These are phyloP conservation scores for Orychophragmus violaceus DNA, from an alignment of 345 rosid species.

Conservation along the genomic window DNA sequence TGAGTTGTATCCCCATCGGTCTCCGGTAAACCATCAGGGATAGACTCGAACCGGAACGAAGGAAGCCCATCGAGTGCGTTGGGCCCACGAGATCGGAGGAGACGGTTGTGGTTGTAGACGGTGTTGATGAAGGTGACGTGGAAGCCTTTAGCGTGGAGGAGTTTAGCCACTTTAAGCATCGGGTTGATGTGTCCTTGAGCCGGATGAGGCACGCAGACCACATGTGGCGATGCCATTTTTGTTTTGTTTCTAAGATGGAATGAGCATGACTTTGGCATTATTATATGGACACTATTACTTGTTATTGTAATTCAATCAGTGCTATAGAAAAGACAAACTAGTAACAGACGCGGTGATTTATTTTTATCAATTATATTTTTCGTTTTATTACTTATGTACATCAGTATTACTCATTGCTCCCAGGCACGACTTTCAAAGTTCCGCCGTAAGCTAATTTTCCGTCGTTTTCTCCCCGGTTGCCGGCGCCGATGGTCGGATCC, in stretches of 20 bases:
- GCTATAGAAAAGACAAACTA: not conserved
- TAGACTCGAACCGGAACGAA: constrained; percentile 30
- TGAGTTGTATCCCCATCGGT: constrained; percentile 19
- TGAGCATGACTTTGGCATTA: not conserved
- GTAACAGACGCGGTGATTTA: not conserved
- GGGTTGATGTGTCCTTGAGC: constrained; percentile 49
- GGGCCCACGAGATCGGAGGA: constrained; percentile 26
- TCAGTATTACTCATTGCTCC: not conserved
- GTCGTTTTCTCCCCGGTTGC: no score
- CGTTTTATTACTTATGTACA: not conserved
- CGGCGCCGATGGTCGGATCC: no score
- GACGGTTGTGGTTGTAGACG: constrained; percentile 32
- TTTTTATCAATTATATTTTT: not conserved
- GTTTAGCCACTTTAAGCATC: constrained; percentile 38
- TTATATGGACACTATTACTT: not conserved
- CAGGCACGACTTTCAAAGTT: not conserved
- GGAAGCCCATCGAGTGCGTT: constrained; percentile 21
- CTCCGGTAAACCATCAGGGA: constrained; percentile 38
- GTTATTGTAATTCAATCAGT: not conserved
- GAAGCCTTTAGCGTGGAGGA: constrained; percentile 34
- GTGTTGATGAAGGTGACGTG: constrained; percentile 42
- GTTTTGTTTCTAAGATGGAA: not conserved
- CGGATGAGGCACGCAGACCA: constrained; percentile 34
- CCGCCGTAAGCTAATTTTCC: no score
- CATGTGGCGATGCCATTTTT: constrained; percentile 28